Evolutionary conservation across 805 yeast species (phyloP), one percentile per base, ranked within the genome.

Genomic region (Kazachstania viticola): DNA sequence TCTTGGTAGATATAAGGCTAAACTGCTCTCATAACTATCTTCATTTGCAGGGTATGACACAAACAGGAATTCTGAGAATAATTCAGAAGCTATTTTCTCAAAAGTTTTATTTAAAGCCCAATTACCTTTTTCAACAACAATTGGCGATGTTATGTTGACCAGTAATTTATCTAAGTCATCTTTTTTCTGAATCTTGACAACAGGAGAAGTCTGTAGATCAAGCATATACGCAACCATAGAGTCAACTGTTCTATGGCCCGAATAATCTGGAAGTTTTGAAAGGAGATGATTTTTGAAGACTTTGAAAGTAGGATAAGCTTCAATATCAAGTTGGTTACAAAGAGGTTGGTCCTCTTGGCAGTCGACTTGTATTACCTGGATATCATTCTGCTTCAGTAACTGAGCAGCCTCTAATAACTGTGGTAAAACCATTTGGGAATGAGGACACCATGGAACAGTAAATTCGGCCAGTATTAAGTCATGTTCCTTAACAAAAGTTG

Each of bases 401-500:
- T 87, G 82, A 29, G 94, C 94, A 29, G 94, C 94, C 44, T 68
- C 58, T 30, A 72, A 62, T 42, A 69, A 79, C 56, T 83, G 76
- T 14, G 93, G 93, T 7, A 82, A 88, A 40, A 83, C 60, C 30
- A 69, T 69, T 66, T 84, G 80, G 64, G 96, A 87, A 64, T 87
- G 88, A 9, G 95, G 94, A 67, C 95, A 87, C 96, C 96, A 87
- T 54, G 96, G 94, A 9, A 93, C 93, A 56, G 78, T 82, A 60
- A 83, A 83, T 59, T 83, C 94, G 14, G 87, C 79, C 34, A 83
- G 61, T 13, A 81, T 88, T 44, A 85, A 65, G 25, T 85, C 82
- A 62, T 84, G 78, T 33, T 67, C 71, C 27, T 63, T 61, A 44
- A 88, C 59, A 58, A 80, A 83, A 9, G 65, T 56, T 36, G 71